phyloP scores from a whole-genome alignment of 2,329 filamentous ascomycete species.

The Xylariaceae sp. region DNA sequence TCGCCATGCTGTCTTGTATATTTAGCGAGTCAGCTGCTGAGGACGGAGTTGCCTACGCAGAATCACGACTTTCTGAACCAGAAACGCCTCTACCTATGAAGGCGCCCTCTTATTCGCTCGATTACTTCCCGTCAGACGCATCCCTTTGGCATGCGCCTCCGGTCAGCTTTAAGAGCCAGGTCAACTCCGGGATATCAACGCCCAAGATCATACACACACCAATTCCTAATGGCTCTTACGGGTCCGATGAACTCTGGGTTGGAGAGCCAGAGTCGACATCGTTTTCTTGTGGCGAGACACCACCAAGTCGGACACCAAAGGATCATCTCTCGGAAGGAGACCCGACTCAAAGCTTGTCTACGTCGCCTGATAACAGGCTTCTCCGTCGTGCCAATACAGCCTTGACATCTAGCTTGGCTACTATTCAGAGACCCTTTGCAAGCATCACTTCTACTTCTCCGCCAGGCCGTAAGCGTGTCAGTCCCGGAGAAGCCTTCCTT shows the following conservation, averaged over 20 bases:
- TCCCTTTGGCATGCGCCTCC: slow-evolving; percentile 43
- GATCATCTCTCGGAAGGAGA: slow-evolving; percentile 43
- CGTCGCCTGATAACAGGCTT: slow-evolving; percentile 52
- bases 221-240: slow-evolving; percentile 48
- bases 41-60: slow-evolving; percentile 52
- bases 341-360: slow-evolving; percentile 50
- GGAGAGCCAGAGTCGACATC: slow-evolving; percentile 53
- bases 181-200: slow-evolving; percentile 51
- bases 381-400: slow-evolving; percentile 51
- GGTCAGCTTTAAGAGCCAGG: slow-evolving; percentile 46
- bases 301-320: slow-evolving; percentile 45
- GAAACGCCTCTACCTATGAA: slow-evolving; percentile 61
- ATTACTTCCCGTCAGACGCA: slow-evolving; percentile 59
- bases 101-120: slow-evolving; percentile 59
- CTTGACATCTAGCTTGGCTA: slow-evolving; percentile 49
- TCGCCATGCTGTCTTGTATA: slow-evolving; percentile 66
- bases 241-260: slow-evolving; percentile 52
- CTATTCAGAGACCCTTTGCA: slow-evolving; percentile 44
- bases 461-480: slow-evolving; percentile 49
- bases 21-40: slow-evolving; percentile 57
- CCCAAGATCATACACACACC: slow-evolving; percentile 54
- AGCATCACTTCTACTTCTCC: slow-evolving; percentile 39
- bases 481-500: slow-evolving; percentile 57
- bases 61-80: slow-evolving; percentile 51
- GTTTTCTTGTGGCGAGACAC: slow-evolving; percentile 58